Base-by-base conservation (phyloP, 805 yeast species). In the Candida verbasci region DNA sequence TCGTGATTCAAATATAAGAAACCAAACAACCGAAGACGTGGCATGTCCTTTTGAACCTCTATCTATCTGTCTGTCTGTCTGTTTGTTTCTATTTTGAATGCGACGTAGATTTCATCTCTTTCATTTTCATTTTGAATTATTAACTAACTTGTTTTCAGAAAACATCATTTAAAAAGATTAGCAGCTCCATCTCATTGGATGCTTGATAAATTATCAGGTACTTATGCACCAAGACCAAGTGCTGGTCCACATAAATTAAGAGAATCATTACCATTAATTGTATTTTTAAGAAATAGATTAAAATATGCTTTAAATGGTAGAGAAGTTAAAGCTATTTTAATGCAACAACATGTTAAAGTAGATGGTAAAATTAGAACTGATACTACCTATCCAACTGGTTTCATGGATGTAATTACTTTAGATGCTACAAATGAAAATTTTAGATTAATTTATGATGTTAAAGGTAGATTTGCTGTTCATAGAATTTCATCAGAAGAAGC, bases 121-220 rank as follows among this genome's bases (percentile, higher is more conserved):
- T 9, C 16, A 12, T 11, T 10, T 27, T 10, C 7, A 17, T 17
- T 17, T 16, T 4, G 24, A 35, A 5, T 7, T 3, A 7, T n/a
- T 6, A 22, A 60, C 66, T 59, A 58, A 60, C 27, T 24, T 17
- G 24, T 34, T 3, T 14, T 21, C 67, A 85, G 89, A 84, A 87
- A 88, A 89, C 89, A 91, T 82, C 97, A 91, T 74, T 83, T 89
- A 73, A 89, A 91, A 83, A 88, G 97, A 84, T 84, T 91, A 76
- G 96, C 97, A 72, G 98, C 98, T 72, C 99, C 99, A 81, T 84
- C 89, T 80, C 98, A 93, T 84, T 93, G 98, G 98, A 86, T 93
- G 94, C 86, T 93, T 80, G 98, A 94, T 94, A 93, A 93, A 79
- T 80, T 93, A 78, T 86, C 97, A 68, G 99, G 99, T 71, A 79